phyloP scores from a whole-genome alignment of 2,329 filamentous ascomycete species.

The Nigrograna mackinnonii region DNA sequence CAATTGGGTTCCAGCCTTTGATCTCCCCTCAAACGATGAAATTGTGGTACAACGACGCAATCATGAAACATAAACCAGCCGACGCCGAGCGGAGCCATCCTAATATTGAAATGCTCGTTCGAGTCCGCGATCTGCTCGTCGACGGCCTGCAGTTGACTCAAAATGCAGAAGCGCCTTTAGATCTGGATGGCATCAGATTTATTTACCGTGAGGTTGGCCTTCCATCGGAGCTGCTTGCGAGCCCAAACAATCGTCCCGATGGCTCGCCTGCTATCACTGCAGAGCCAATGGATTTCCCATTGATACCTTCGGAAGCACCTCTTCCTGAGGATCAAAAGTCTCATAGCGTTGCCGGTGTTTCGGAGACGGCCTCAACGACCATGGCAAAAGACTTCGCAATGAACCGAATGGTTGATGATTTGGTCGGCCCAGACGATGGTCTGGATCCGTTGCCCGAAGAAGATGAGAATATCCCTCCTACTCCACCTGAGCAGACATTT shows the following conservation, averaged over 20 bases:
- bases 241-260: slow-evolving; percentile 43
- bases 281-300: slow-evolving; percentile 42
- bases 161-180: slow-evolving; percentile 52
- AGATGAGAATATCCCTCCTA: slow-evolving; percentile 49
- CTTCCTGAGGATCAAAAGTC: slow-evolving; percentile 40
- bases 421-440: slow-evolving; percentile 51
- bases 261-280: slow-evolving; percentile 42
- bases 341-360: slow-evolving; percentile 38
- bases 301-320: slow-evolving; percentile 28
- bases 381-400: slow-evolving; percentile 53
- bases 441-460: slow-evolving; percentile 45
- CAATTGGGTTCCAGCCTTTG: slow-evolving; percentile 67
- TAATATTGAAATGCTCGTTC: slow-evolving; percentile 68
- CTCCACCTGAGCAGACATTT: slow-evolving; percentile 50
- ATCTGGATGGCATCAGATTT: slow-evolving; percentile 54
- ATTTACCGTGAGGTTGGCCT: slow-evolving; percentile 58
- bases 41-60: slow-evolving; percentile 55
- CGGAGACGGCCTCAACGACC: slow-evolving; percentile 53
- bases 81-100: slow-evolving; percentile 60
- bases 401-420: slow-evolving; percentile 61
- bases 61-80: slow-evolving; percentile 56
- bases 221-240: slow-evolving; percentile 54
- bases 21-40: slow-evolving; percentile 53
- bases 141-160: slow-evolving; percentile 64
- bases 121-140: slow-evolving; percentile 65